These are phyloP conservation scores for Yamadazyma ubonensis DNA, from an alignment of 805 yeast species.

Conservation along the genomic window DNA sequence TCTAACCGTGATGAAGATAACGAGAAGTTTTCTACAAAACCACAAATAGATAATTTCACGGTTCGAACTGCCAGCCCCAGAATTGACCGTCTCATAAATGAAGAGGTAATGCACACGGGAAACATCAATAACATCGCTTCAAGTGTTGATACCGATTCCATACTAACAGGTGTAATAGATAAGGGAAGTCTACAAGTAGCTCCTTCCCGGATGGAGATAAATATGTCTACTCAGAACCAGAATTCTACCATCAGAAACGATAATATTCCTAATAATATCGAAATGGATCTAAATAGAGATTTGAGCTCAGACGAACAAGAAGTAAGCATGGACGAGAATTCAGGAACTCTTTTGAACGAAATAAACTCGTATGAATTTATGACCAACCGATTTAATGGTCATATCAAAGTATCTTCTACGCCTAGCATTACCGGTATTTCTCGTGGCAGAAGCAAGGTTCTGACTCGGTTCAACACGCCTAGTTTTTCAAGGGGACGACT, in stretches of 20 bases:
- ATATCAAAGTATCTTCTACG: background rate
- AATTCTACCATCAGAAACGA: background rate
- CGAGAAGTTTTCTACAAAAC: slow-evolving; percentile 6
- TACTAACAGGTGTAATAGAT: slow-evolving; percentile 14
- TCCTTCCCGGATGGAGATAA: slow-evolving; percentile 12
- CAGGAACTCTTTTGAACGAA: slow-evolving; percentile 20
- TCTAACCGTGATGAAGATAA: slow-evolving; percentile 21
- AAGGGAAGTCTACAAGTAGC: slow-evolving; percentile 16
- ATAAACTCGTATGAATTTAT: slow-evolving; percentile 17
- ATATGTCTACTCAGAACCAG: slow-evolving; percentile 2
- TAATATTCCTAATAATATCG: slow-evolving; percentile 4
- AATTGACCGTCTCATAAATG: slow-evolving; percentile 1
- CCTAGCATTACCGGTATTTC: background rate
- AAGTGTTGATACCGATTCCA: slow-evolving; percentile 17
- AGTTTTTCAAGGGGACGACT: background rate
- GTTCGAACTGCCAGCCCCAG: slow-evolving; percentile 8
- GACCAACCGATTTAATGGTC: background rate
- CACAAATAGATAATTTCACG: slow-evolving; percentile 11
- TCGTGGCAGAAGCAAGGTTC: background rate
- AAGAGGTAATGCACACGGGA: slow-evolving; percentile 6
- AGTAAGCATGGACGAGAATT: slow-evolving; percentile 16
- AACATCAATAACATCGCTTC: slow-evolving; percentile 15
- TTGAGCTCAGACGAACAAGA: slow-evolving; percentile 16
- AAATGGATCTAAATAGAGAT: slow-evolving; percentile 14
- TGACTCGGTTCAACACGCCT: slow-evolving; percentile 5